A percentile compares a stretch with the other conserved stretches of the same genome.
phyloP scores from a whole-genome alignment of 169 alveolate species.

The Perkinsus marinus region DNA sequence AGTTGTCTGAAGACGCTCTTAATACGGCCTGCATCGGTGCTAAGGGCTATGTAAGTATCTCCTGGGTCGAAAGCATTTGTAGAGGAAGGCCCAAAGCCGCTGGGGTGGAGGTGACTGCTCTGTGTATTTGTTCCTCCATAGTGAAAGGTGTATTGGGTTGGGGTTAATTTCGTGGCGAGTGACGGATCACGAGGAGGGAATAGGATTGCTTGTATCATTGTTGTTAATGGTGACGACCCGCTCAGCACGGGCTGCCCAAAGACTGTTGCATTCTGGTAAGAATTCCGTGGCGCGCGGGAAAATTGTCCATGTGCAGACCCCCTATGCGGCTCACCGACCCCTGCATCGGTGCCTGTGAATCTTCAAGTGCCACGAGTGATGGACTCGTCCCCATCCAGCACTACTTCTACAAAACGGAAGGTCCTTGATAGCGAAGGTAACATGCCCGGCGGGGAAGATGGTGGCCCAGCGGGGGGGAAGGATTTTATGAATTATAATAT shows the following conservation, averaged over 20 bases:
- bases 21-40: background rate
- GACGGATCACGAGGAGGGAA: background rate
- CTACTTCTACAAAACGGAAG: background rate
- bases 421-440: background rate
- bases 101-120: background rate
- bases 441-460: no score
- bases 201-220: background rate
- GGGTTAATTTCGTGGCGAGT: background rate
- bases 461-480: no score
- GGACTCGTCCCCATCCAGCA: background rate
- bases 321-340: background rate
- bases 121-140: background rate
- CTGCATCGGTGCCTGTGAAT: background rate
- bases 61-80: background rate
- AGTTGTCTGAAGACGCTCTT: background rate
- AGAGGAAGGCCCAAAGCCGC: background rate
- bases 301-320: background rate
- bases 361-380: background rate
- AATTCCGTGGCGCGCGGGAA: background rate
- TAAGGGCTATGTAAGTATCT: background rate
- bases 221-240: background rate
- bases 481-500: no score
- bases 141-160: background rate
- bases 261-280: background rate
- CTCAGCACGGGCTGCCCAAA: background rate